A percentile compares a stretch with the other conserved stretches of the same genome.
These are phyloP conservation scores for Drosera capensis DNA, from an alignment of 148 eudicot genomes.

Conservation along the genomic window DNA sequence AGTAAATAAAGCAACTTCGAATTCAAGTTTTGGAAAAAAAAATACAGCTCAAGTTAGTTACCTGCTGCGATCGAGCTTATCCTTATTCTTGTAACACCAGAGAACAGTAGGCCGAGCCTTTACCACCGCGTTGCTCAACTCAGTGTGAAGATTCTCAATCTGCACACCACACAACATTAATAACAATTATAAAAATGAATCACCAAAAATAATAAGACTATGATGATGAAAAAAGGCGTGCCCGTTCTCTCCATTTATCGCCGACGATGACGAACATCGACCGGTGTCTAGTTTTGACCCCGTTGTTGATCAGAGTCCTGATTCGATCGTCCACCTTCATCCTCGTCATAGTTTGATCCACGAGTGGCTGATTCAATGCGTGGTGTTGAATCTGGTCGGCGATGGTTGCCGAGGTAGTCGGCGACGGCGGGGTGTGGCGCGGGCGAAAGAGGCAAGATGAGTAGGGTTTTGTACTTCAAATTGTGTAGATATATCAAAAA, in stretches of 20 bases:
- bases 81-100: slow-evolving; percentile 81
- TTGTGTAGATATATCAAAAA: too few species aligned
- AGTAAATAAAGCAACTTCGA: too few species aligned
- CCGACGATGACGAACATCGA: slow-evolving; percentile 80
- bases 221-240: not conserved
- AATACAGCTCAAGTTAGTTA: slow-evolving; percentile 4
- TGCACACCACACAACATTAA: slow-evolving; percentile 13
- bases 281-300: slow-evolving; percentile 73
- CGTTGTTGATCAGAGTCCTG: slow-evolving; percentile 78
- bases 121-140: slow-evolving; percentile 47
- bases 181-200: not conserved
- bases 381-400: too few species aligned
- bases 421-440: too few species aligned
- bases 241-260: slow-evolving; percentile 84
- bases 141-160: slow-evolving; percentile 80
- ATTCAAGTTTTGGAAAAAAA: too few species aligned
- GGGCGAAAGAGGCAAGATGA: too few species aligned
- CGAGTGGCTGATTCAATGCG: not conserved
- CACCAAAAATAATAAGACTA: not conserved
- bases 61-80: slow-evolving; percentile 85
- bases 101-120: slow-evolving; percentile 67
- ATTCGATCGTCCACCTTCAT: slow-evolving; percentile 91
- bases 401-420: not conserved
- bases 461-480: too few species aligned
- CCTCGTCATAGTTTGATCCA: slow-evolving; percentile 34